Percentiles rank a stretch among this genome's conserved stretches.
Conservation (phyloP, 169 alveolate species). For the Babesia caballi region DNA sequence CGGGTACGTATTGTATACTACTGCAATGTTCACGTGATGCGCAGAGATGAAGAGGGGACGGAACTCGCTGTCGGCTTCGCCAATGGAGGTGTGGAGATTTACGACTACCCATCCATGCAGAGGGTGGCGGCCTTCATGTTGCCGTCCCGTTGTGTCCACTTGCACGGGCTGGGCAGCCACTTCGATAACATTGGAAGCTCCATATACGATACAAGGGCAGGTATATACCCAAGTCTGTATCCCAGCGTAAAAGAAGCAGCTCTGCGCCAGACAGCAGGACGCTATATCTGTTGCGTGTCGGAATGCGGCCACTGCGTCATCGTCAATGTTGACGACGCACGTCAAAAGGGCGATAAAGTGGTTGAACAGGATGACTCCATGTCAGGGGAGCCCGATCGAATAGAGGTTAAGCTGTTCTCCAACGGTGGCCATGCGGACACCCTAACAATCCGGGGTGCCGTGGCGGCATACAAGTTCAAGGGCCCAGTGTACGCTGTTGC, state of each 20-base stretch:
- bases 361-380: too few species aligned
- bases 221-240: slow-evolving; percentile 9
- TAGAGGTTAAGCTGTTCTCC: not conserved
- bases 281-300: slow-evolving; percentile 17
- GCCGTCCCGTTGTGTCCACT: slow-evolving; percentile 38
- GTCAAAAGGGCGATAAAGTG: too few species aligned
- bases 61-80: slow-evolving; percentile 48
- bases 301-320: slow-evolving; percentile 36
- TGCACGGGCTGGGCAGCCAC: slow-evolving; percentile 6
- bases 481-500: slow-evolving; percentile 63
- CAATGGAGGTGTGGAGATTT: slow-evolving; percentile 33
- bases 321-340: slow-evolving; percentile 15
- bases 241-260: not conserved
- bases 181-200: not conserved
- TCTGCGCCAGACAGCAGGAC: not conserved
- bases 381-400: too few species aligned
- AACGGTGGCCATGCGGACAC: not conserved
- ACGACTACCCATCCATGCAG: slow-evolving; percentile 42
- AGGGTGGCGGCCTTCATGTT: slow-evolving; percentile 1
- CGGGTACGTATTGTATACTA: slow-evolving; percentile 13
- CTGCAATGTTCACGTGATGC: not conserved
- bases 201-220: not conserved
- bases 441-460: not conserved
- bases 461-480: slow-evolving; percentile 52
- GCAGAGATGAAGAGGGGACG: slow-evolving; percentile 19